These are phyloP conservation scores for Aureobasidium sp. DNA, from an alignment of 2,329 filamentous ascomycete species.

Conservation along the genomic window DNA sequence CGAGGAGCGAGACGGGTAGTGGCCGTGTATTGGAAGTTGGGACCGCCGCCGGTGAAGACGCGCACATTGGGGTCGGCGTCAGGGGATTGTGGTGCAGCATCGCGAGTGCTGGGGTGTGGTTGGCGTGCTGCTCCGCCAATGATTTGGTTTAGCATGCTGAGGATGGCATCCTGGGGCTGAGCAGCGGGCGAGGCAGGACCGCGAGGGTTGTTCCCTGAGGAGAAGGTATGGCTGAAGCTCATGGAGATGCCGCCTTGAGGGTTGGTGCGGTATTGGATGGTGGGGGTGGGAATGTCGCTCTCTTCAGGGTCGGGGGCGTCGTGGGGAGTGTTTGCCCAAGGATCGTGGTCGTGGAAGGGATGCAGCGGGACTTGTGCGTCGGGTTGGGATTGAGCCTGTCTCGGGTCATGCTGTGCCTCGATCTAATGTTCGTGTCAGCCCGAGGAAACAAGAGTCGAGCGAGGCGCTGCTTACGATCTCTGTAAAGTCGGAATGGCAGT, in stretches of 20 bases:
- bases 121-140: slow-evolving; percentile 13
- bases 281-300: slow-evolving; percentile 31
- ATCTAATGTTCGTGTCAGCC: slow-evolving; percentile 29
- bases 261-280: slow-evolving; percentile 26
- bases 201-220: background rate
- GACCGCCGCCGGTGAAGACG: slow-evolving; percentile 11
- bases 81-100: background rate
- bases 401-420: slow-evolving; percentile 56
- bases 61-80: background rate
- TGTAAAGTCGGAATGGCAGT: slow-evolving; percentile 69
- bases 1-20: slow-evolving; percentile 41
- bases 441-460: background rate
- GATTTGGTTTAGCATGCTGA: slow-evolving; percentile 19
- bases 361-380: slow-evolving; percentile 26
- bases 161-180: background rate
- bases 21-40: slow-evolving; percentile 22
- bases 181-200: background rate
- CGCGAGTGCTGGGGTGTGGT: background rate
- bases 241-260: slow-evolving; percentile 20
- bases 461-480: slow-evolving; percentile 60
- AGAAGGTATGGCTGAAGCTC: slow-evolving; percentile 14
- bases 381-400: slow-evolving; percentile 33
- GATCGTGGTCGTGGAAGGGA: slow-evolving; percentile 39
- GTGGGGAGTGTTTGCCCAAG: slow-evolving; percentile 42
- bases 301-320: slow-evolving; percentile 44